A percentile compares a stretch with the other conserved stretches of the same genome.
Evolutionary conservation across 2,329 filamentous ascomycete genomes (phyloP).

Genomic region (Exserohilum turcica): DNA sequence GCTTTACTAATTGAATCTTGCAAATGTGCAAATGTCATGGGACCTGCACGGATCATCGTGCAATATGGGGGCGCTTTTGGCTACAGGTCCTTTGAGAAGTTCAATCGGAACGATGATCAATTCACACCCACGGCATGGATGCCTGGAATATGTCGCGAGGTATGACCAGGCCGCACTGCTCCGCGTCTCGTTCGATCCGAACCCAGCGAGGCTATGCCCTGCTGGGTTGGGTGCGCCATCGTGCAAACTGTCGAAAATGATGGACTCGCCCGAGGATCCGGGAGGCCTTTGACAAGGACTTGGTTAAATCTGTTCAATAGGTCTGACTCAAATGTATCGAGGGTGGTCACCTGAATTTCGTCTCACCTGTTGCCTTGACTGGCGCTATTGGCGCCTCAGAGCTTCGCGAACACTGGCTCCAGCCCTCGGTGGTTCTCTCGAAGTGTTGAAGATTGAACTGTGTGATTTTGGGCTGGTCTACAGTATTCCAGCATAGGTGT

Average conservation of each 20-base stretch:
- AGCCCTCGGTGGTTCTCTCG: not conserved
- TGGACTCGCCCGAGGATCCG: not conserved
- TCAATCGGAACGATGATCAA: not conserved
- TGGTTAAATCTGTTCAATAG: not conserved
- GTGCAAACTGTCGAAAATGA: not conserved
- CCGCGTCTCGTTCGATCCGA: not conserved
- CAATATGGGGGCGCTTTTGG: not conserved
- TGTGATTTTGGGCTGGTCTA: no score
- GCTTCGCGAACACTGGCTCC: not conserved
- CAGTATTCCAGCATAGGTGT: not conserved
- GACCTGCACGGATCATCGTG: conserved; percentile 2
- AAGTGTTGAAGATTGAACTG: not conserved
- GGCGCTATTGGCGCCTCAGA: not conserved
- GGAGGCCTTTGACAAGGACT: not conserved
- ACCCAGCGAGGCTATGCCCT: not conserved
- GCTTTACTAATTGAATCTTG: conserved; percentile 3
- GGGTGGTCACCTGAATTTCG: not conserved
- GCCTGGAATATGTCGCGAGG: not conserved
- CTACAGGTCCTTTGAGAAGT: not conserved
- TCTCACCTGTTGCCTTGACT: conserved; percentile 1
- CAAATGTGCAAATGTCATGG: conserved; percentile 12
- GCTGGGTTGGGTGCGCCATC: not conserved
- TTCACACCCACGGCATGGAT: not conserved
- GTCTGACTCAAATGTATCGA: not conserved
- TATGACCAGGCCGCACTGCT: not conserved